Evolutionary conservation across 805 yeast genomes (phyloP).

Genomic region (Cyberlindnera japonica): DNA sequence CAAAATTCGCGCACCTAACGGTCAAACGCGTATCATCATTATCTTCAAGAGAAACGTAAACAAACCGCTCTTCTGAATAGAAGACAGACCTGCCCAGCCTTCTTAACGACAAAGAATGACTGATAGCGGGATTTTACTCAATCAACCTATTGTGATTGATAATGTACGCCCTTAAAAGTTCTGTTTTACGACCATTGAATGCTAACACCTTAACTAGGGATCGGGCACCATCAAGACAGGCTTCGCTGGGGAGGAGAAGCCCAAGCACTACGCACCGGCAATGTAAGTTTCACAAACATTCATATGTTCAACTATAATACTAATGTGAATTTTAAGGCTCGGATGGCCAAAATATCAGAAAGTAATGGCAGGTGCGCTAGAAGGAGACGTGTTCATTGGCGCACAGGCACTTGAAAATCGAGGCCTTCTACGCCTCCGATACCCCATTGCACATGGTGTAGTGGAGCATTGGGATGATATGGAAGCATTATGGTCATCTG

Average conservation of each 20-base stretch:
- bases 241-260: slow-evolving; percentile 87
- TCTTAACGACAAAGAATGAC: not conserved
- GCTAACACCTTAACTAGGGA: slow-evolving; percentile 41
- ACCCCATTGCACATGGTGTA: slow-evolving; percentile 79
- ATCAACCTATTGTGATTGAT: slow-evolving; percentile 76
- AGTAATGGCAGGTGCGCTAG: slow-evolving; percentile 70
- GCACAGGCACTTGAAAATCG: slow-evolving; percentile 67
- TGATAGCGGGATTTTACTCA: slow-evolving; percentile 34
- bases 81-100: not conserved
- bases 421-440: slow-evolving; percentile 66
- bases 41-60: slow-evolving; percentile 7
- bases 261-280: slow-evolving; percentile 60
- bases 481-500: slow-evolving; percentile 76
- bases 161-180: slow-evolving; percentile 42
- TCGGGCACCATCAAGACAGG: slow-evolving; percentile 86
- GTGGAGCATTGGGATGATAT: slow-evolving; percentile 82
- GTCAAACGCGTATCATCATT: not conserved
- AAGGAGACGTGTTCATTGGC: slow-evolving; percentile 73
- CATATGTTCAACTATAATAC: too few relatives aligned
- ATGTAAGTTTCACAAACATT: too few relatives aligned
- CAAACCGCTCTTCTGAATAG: slow-evolving; percentile 5
- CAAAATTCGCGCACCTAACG: too few relatives aligned
- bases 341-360: slow-evolving; percentile 85
- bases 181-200: too few relatives aligned
- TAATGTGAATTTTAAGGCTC: too few relatives aligned